Evolutionary conservation across 257 asterid species (phyloP), one percentile per base, ranked within the genome.

Genomic region (Ilex asprella): DNA sequence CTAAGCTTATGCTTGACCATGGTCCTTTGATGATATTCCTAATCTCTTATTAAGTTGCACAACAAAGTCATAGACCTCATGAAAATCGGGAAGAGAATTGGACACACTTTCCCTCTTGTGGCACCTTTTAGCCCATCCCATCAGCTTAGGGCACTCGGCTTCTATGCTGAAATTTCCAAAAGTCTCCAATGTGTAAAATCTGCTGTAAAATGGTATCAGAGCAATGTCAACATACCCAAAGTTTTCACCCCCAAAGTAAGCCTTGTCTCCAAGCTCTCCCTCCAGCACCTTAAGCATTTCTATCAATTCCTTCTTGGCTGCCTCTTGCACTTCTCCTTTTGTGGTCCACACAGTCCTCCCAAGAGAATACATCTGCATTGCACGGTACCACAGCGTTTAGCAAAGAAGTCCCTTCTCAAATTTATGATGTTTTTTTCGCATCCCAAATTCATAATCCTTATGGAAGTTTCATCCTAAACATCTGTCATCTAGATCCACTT

Each of bases 191-290:
- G 62, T 13, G 49, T 30, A 30, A 68, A 74, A 69, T 65, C 71
- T 44, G 41, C 31, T 2, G 7, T 55, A 49, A 12, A 46, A 66
- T 15, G 63, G 70, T 30, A 70, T 66, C 12, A 75, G 64, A 27
- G 70, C 62, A 43, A 75, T 53, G 30, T 75, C 79, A 6, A 47
- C 47, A 54, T 15, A 75, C 44, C 76, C 76, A 39, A 75, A 75
- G 30, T 13, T 35, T 7, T 70, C 70, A 41, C 79, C 73, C 6
- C 70, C 73, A 53, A 54, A 75, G 9, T 55, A 74, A 27, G 58
- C 58, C 61, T 75, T 49, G 10, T 66, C 70, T 16, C 73, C 79
- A 2, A 75, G 27, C 63, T 11, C 67, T 29, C 61, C 76, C 39
- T 70, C 76, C 11, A 70, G 7, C 39, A 44, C 49, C 64, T 66